Percentiles rank a stretch among this genome's conserved stretches.
Evolutionary conservation across 139 green algal species (phyloP).

Genomic region (Chlamydomonas applanata): DNA sequence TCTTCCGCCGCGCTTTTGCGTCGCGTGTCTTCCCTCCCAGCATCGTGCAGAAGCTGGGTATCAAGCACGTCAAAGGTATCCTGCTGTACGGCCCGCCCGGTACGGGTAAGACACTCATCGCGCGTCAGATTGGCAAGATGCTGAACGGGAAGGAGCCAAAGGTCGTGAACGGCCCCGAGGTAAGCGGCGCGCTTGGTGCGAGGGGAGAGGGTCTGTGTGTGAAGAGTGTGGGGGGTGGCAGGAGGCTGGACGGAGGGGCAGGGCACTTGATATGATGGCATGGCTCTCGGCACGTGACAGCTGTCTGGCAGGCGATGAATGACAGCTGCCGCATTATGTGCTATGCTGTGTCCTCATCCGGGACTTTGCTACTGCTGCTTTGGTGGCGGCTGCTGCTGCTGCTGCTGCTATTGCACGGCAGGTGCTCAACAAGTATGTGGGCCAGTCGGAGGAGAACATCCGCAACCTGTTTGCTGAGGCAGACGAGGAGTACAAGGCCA

Average conservation of each 20-base stretch:
- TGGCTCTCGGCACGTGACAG: not conserved
- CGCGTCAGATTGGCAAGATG: constrained; percentile 98
- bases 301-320: no score
- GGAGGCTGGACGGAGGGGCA: not conserved
- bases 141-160: constrained; percentile 98
- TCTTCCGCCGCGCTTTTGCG: constrained; percentile 97
- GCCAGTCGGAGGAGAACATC: constrained; percentile 96
- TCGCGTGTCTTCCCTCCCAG: constrained; percentile 89
- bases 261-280: not conserved
- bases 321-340: no score
- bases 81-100: constrained; percentile 56
- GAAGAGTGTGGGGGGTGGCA: not conserved
- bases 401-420: not conserved
- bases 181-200: constrained; percentile 4
- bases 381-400: no score
- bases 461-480: constrained; percentile 94
- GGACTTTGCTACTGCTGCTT: not conserved
- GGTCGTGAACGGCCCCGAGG: constrained; percentile 75
- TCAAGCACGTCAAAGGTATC: constrained; percentile 88
- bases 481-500: constrained; percentile 80
- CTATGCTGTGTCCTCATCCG: not conserved
- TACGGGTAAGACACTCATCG: constrained; percentile 99
- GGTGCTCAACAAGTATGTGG: constrained; percentile 85
- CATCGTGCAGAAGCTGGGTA: constrained; percentile 89
- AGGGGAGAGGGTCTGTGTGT: not conserved